Evolutionary conservation across 208 protist species (phyloP), one percentile per base, ranked within the genome.

Genomic region (Acanthamoeba sp.): DNA sequence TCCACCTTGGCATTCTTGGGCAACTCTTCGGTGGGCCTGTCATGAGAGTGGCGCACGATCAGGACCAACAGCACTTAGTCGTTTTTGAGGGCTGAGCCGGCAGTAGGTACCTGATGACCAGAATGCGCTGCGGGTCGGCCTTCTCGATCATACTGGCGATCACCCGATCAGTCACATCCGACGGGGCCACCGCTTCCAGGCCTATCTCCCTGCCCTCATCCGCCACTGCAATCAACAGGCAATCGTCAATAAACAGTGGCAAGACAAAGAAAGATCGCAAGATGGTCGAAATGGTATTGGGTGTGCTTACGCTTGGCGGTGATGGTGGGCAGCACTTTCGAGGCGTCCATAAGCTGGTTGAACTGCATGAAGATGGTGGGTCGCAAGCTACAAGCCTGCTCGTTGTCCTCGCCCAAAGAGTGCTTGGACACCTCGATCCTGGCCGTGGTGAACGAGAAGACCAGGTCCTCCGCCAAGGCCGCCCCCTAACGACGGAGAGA

Each of bases 361-460:
- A 89, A 89, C 22, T 24, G 27, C 24, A 89, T 34, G 24, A 89
- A 40, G 80, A 89, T 89, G 52, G 52, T 55, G 18, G 80, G 80
- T 16, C 52, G 80, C 50, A 66, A 38, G 38, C 50, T 12, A 27
- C 80, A 89, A 32, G n/a, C 32, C 29, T 89, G 24, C 22, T 29
- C 45, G 27, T 34, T 4, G 6, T 89, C 50, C 27, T 5, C 7
- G 5, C 80, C 80, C 22, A 64, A 16, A 24, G n/a, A 62, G 52
- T 34, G 80, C 42, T 29, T 22, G 27, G 18, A 9, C 16, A 89
- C 29, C 16, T 32, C 52, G 20, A 89, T n/a, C 24, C 80, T 32
- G 0, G 16, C 45, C 48, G 80, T 89, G 6, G 14, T 38, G 50
- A 89, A 89, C n/a, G 50, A 89, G 80, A 89, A 89, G 32, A 42